phyloP scores from a whole-genome alignment of 129 eudicot genomes.

The Helianthus tuberosus region DNA sequence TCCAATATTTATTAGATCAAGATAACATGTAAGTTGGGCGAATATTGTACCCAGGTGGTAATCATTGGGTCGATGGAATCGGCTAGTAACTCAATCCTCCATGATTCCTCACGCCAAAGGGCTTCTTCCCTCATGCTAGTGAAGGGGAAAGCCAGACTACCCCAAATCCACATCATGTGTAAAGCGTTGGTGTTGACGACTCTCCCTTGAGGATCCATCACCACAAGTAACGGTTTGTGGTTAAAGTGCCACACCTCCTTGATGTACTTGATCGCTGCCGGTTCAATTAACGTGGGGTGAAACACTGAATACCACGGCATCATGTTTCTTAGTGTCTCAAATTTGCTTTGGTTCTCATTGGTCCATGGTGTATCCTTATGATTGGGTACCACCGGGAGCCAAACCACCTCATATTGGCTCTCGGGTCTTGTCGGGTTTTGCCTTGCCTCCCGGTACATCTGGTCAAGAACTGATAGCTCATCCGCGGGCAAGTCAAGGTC shows the following conservation, averaged over 20 bases:
- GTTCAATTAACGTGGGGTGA: slow-evolving; percentile 75
- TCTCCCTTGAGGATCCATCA: slow-evolving; percentile 80
- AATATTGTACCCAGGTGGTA: slow-evolving; percentile 54
- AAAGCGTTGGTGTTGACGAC: slow-evolving; percentile 64
- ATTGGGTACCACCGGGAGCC: slow-evolving; percentile 70
- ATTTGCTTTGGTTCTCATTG: slow-evolving; percentile 40
- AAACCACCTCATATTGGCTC: slow-evolving; percentile 72
- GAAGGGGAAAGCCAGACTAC: slow-evolving; percentile 70
- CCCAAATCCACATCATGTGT: slow-evolving; percentile 99
- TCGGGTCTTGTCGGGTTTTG: slow-evolving; percentile 51
- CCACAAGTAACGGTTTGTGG: slow-evolving; percentile 78
- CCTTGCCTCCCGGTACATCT: slow-evolving; percentile 60
- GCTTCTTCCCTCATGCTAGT: slow-evolving; percentile 65
- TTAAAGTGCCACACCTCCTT: slow-evolving; percentile 72
- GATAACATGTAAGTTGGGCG: not conserved
- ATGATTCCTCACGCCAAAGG: slow-evolving; percentile 68
- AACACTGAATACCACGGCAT: slow-evolving; percentile 87
- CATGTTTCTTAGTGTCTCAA: slow-evolving; percentile 44
- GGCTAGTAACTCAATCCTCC: slow-evolving; percentile 76
- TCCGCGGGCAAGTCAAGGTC: slow-evolving; percentile 74
- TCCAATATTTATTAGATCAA: not conserved
- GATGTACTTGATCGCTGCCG: slow-evolving; percentile 63
- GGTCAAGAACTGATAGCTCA: slow-evolving; percentile 62
- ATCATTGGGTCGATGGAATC: slow-evolving; percentile 72
- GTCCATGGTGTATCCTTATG: slow-evolving; percentile 39